Base-by-base conservation (phyloP, 2,329 filamentous ascomycete species). In the Aspergillus fumigatus region DNA sequence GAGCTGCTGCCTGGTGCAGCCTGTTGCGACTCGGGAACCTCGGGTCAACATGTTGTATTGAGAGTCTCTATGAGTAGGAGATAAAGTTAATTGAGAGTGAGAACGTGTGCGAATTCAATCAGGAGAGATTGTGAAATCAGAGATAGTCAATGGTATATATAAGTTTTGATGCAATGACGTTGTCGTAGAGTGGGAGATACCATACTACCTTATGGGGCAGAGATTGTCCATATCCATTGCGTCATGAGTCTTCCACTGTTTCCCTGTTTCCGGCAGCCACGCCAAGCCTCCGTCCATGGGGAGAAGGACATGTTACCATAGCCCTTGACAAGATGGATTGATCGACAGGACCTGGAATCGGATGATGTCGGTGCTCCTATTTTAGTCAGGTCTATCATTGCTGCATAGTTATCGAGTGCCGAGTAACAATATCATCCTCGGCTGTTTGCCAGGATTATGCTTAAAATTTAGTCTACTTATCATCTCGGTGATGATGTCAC, bases 1-100 rank as follows among this genome's bases (percentile, higher is more conserved):
- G 14, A 62, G 32, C 17, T 62, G 59, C 38, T 55, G 54, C 25
- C 53, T 50, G 23, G 52, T 32, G 14, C 45, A 50, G 32, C 53
- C 32, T 50, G 53, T 43, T 29, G 53, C 56, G 21, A 49, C 38
- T 53, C 56, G 52, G 1, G 51, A 49, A 32, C 47, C 50, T 35
- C 53, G 56, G n/a, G 25, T 49, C 17, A 59, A 48, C 53, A 56
- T 56, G 35, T 45, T 56, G 25, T 7, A 38, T 17, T 35, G 5
- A 26, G 25, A 26, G 25, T 3, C 14, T 17, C 4, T 35, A 35
- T 38, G 32, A 38, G 32, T 17, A 38, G 32, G 32, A 38, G 14
- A 38, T 17, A 3, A 3, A 14, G n/a, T 7, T 17, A 7, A 17
- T 7, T 38, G 2, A 17, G 2, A n/a, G 5, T 38, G 4, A 17